phyloP scores from a whole-genome alignment of 1,284 basidiomycete species.

The Cutaneotrichosporon cutaneum region DNA sequence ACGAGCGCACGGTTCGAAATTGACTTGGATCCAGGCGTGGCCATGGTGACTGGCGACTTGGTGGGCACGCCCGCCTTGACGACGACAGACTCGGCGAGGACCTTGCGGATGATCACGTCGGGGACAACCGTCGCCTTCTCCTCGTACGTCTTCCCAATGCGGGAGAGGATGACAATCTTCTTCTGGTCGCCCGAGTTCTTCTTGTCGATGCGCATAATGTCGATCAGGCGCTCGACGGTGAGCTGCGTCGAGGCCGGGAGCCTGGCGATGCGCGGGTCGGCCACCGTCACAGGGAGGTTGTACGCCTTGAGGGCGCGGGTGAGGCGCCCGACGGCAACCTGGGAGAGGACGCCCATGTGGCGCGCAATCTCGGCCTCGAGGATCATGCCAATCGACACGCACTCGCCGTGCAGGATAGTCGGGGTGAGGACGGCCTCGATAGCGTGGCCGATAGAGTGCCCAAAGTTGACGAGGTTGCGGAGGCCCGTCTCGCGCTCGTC shows the following conservation, averaged over 20 bases:
- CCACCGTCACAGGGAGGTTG: conserved; percentile 76
- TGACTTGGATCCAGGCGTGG: conserved; percentile 94
- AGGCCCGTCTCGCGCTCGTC: conserved; percentile 93
- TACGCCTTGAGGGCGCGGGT: conserved; percentile 80
- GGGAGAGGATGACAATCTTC: conserved; percentile 87
- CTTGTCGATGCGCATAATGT: conserved; percentile 93
- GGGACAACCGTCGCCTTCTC: conserved; percentile 82
- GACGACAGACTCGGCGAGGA: conserved; percentile 71
- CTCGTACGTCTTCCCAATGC: conserved; percentile 90
- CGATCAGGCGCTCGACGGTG: conserved; percentile 77
- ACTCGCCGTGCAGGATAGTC: conserved; percentile 87
- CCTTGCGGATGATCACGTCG: conserved; percentile 76
- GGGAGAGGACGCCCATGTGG: conserved; percentile 77
- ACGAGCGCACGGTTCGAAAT: conserved; percentile 95
- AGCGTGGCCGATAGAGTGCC: conserved; percentile 93
- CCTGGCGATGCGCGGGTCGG: conserved; percentile 70
- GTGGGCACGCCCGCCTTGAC: conserved; percentile 67
- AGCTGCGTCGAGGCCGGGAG: conserved; percentile 70
- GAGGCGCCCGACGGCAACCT: conserved; percentile 84
- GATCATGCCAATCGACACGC: conserved; percentile 88
- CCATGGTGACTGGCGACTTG: conserved; percentile 73
- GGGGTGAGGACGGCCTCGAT: conserved; percentile 92
- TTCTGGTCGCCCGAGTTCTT: conserved; percentile 88
- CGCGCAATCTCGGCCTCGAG: conserved; percentile 88
- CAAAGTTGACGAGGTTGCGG: conserved; percentile 95